Evolutionary conservation across 73 alveolate genomes (phyloP).

Genomic region (Stentor roeselii): DNA sequence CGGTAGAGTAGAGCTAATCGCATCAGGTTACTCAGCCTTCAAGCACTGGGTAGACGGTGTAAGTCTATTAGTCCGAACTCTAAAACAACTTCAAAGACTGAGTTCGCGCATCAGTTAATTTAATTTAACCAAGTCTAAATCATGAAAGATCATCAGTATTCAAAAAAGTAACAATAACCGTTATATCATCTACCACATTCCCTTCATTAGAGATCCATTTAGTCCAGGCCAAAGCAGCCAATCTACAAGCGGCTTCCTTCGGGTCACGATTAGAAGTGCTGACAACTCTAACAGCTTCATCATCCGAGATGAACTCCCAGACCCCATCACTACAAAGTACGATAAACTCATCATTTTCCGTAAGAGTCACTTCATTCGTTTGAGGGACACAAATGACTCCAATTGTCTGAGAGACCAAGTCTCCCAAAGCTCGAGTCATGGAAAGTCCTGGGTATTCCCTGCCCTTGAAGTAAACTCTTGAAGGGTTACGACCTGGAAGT

Average conservation of each 20-base stretch:
- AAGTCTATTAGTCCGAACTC: not conserved
- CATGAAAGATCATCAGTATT: no score
- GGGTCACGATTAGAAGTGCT: not conserved
- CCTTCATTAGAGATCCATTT: constrained; percentile 50
- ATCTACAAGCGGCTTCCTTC: not conserved
- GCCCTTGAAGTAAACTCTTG: constrained; percentile 61
- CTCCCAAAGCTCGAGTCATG: constrained; percentile 87
- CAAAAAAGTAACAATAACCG: constrained; percentile 11
- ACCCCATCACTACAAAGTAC: constrained; percentile 46
- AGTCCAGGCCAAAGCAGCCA: constrained; percentile 10
- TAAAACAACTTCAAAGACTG: constrained; percentile 12
- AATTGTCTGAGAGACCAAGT: constrained; percentile 64
- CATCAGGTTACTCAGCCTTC: not conserved
- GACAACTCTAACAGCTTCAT: not conserved
- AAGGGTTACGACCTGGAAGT: constrained; percentile 60
- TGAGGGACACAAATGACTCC: constrained; percentile 82
- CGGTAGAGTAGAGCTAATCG: constrained; percentile 11
- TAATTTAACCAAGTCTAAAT: no score
- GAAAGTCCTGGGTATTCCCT: constrained; percentile 79
- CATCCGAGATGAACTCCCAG: constrained; percentile 1
- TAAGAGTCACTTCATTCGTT: constrained; percentile 50
- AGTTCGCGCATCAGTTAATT: no score
- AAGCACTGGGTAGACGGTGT: constrained; percentile 16
- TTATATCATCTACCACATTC: constrained; percentile 42
- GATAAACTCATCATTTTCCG: constrained; percentile 39